Evolutionary conservation across 176 grass and related monocot species (phyloP), one percentile per base, ranked within the genome.

Genomic region (Carex littledalei): DNA sequence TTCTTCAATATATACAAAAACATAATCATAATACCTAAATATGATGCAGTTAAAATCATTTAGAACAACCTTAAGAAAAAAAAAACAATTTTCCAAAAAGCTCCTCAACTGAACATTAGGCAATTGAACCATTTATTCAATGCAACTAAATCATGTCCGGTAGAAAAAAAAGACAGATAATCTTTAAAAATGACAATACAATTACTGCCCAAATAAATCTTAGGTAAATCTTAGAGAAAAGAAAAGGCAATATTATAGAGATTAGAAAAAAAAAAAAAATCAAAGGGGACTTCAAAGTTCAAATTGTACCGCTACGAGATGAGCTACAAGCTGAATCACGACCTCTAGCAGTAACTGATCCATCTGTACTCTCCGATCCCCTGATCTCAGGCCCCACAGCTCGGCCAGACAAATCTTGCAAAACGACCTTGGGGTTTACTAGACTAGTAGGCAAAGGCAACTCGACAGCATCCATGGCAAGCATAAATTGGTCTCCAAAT

Each of bases 401-500:
- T 83, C 67, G 8, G 76, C 71, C 62, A 55, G 84, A 90, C 85
- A 62, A 76, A 84, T 88, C 88, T 81, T 88, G 29, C 90, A 88
- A 54, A 85, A 95, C 74, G 15, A 82, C 39, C 86, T 87, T 87
- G 15, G 80, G 81, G 67, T 77, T 82, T 21, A 93, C 91, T 63
- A 91, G 87, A 78, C 91, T 93, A 11, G 87, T 70, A 35, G 91
- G 88, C 8, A 97, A 55, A 9, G 91, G 94, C 66, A 97, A 85
- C 86, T 97, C 91, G 39, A 97, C 84, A 12, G 86, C 94, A 72
- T 97, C 94, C 94, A 97, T 97, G 80, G 65, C 64, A n/a, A 81
- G 80, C 67, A 76, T 65, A 74, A 83, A 87, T 24, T 54, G 37
- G 50, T 75, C 45, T 75, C n/a, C 20, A 52, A 75, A 15, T 52